These are phyloP conservation scores for Eleusine indica DNA, from an alignment of 176 grass and related monocot species.

Conservation along the genomic window DNA sequence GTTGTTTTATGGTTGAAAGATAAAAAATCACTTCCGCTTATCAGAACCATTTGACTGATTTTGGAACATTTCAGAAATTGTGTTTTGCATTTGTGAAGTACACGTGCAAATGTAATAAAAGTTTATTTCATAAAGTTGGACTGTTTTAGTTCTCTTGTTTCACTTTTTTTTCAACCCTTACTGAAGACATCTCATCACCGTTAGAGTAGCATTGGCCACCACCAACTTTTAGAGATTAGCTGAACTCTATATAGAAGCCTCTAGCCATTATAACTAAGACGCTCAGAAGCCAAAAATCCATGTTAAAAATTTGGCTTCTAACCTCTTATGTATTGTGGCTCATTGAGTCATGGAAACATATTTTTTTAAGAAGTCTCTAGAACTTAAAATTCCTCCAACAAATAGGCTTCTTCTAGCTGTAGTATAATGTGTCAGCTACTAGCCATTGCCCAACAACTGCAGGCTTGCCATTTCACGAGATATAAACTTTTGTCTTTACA, in stretches of 20 bases:
- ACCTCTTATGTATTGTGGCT: neutral
- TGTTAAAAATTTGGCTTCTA: neutral
- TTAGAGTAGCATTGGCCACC: neutral
- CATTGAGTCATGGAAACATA: neutral
- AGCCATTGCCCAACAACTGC: neutral
- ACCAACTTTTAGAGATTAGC: neutral
- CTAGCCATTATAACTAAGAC: neutral
- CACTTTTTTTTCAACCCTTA: constrained; percentile 2
- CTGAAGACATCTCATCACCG: neutral
- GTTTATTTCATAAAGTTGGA: neutral
- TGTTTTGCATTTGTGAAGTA: constrained; percentile 1
- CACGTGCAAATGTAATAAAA: neutral
- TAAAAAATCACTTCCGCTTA: neutral
- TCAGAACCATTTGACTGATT: neutral
- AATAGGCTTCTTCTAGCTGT: neutral
- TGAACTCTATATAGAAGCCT: neutral
- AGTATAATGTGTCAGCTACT: neutral
- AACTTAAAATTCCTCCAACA: neutral
- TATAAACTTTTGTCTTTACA: neutral
- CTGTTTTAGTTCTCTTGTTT: neutral
- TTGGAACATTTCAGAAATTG: neutral
- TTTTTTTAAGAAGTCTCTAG: neutral
- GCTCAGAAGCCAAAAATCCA: neutral
- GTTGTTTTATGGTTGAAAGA: neutral
- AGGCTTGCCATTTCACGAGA: neutral